These are phyloP conservation scores for Mucor velutinosus DNA, from an alignment of 371 early-diverging fungal genomes.

Conservation along the genomic window DNA sequence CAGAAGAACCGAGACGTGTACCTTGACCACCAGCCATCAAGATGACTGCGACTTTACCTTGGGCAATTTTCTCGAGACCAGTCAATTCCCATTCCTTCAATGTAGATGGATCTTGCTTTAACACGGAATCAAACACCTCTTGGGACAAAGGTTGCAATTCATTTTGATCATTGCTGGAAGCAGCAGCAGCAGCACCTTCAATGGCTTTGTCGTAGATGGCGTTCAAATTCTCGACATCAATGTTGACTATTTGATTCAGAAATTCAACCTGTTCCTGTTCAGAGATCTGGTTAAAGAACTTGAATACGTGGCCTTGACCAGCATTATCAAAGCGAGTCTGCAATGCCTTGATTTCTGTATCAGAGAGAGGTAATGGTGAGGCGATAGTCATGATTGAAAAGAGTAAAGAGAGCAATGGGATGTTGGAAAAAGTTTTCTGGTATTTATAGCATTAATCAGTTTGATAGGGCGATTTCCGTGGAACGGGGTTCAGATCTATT, in stretches of 20 bases:
- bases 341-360: conserved; percentile 50
- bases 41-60: conserved; percentile 93
- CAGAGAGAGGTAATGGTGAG: conserved; percentile 26
- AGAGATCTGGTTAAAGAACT: conserved; percentile 72
- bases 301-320: conserved; percentile 92
- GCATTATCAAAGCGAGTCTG: conserved; percentile 69
- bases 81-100: conserved; percentile 68
- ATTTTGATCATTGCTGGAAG: conserved; percentile 10
- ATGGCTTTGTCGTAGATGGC: conserved; percentile 77
- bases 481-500: conserved; percentile 6
- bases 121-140: conserved; percentile 73
- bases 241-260: conserved; percentile 64
- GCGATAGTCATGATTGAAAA: conserved; percentile 25
- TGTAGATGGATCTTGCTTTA: conserved; percentile 60
- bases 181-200: conserved; percentile 50
- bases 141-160: conserved; percentile 80
- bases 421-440: conserved; percentile 1
- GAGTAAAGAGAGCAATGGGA: conserved; percentile 7
- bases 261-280: conserved; percentile 60
- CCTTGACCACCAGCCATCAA: conserved; percentile 93
- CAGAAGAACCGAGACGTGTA: conserved; percentile 84
- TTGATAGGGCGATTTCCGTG: conserved; percentile 2
- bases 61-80: conserved; percentile 79
- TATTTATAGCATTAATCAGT: conserved; percentile 3
- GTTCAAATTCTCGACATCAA: conserved; percentile 85